Base-by-base conservation (phyloP, 257 asterid species). In the Salvia miltiorrhiza region DNA sequence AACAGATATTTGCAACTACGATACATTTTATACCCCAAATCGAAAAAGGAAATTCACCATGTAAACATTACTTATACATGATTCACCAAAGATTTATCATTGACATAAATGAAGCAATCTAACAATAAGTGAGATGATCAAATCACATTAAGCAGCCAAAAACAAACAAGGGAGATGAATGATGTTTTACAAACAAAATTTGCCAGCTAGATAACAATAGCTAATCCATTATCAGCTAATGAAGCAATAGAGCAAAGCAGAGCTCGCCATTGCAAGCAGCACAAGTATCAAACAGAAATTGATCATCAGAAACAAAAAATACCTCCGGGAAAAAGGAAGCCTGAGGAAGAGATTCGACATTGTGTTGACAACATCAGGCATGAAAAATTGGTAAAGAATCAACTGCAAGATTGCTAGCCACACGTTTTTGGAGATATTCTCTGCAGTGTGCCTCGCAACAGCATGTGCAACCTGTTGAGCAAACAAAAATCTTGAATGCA, bases 251-350 rank as follows among this genome's bases (percentile, higher is more conserved):
- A 32, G 60, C 50, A 37, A 37, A 37, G 6, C 24, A 49, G 30
- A 65, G 20, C 55, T 30, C 53, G 8, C 16, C 40, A 11, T 17
- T 4, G 9, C 26, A 64, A 19, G 47, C 6, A 70, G 39, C 67
- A 63, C 16, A 59, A 60, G 24, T 14, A 56, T 50, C 24, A 32
- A 50, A 63, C 32, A 41, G 16, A 62, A 53, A 45, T 17, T 40
- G 20, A 23, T 58, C 73, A 70, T 9, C 39, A 30, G 45, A 14
- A 61, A 54, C n/a, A 16, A 11, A 47, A 33, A 47, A 24, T 80
- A 94, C 99, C 94, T 91, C 74, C 97, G 81, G 7, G 97, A 90
- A 75, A 93, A 93, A 35, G 97, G 97, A 72, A 93, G 97, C 88
- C 87, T 87, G 21, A 91, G 81, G 65, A 93, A 74, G 76, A 93